phyloP scores from a whole-genome alignment of 2,329 filamentous ascomycete genomes.

The Colletotrichum paranaense region DNA sequence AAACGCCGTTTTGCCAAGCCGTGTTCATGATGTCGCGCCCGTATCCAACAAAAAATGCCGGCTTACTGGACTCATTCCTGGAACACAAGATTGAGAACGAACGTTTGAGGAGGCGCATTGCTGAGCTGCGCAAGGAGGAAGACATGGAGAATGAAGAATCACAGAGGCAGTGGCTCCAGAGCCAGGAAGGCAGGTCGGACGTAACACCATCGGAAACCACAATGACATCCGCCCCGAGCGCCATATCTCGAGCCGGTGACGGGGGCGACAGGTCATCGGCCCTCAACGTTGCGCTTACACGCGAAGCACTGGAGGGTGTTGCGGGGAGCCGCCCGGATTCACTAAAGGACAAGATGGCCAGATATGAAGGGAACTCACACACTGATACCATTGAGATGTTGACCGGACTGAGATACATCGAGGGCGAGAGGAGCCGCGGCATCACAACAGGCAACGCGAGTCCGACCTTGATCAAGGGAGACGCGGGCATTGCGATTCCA shows the following conservation, averaged over 20 bases:
- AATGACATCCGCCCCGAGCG: constrained; percentile 47
- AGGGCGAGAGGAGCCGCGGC: constrained; percentile 88
- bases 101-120: constrained; percentile 83
- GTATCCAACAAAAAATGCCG: constrained; percentile 89
- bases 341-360: constrained; percentile 85
- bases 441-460: constrained; percentile 89
- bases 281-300: constrained; percentile 77
- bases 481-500: constrained; percentile 87
- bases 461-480: constrained; percentile 84
- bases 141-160: constrained; percentile 80
- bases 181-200: constrained; percentile 67
- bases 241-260: constrained; percentile 59
- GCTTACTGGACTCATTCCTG: constrained; percentile 88
- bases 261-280: constrained; percentile 69
- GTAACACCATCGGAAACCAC: constrained; percentile 62
- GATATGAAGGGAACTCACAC: constrained; percentile 80
- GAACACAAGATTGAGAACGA: constrained; percentile 98
- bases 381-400: constrained; percentile 93
- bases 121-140: constrained; percentile 87
- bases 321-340: constrained; percentile 77
- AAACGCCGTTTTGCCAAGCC: constrained; percentile 81
- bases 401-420: constrained; percentile 86
- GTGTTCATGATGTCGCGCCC: constrained; percentile 94
- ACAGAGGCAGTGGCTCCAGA: constrained; percentile 69
- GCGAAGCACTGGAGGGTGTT: constrained; percentile 82